phyloP scores from a whole-genome alignment of 2,329 filamentous ascomycete species.

The Aspergillus sp. region DNA sequence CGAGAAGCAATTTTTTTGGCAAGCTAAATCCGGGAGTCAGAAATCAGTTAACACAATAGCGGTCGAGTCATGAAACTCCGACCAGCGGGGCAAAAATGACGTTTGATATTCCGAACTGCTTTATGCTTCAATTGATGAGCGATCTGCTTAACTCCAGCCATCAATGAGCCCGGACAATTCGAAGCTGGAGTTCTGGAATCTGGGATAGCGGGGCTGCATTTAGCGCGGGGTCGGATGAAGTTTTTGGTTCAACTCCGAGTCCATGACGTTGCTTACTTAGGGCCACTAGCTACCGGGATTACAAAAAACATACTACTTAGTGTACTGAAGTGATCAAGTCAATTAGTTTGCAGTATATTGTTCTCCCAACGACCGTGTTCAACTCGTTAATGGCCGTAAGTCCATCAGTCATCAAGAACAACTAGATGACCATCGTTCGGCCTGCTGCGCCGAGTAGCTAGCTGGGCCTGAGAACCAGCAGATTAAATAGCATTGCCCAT shows the following conservation, averaged over 20 bases:
- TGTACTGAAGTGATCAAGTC: neutral
- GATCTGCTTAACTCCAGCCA: neutral
- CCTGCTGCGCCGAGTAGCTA: neutral
- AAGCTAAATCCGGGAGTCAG: neutral
- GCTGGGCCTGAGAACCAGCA: conserved; percentile 1
- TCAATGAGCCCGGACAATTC: neutral
- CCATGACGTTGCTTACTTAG: conserved; percentile 5
- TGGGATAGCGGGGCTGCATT: neutral
- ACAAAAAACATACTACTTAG: neutral
- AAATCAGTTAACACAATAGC: neutral
- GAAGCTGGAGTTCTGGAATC: neutral
- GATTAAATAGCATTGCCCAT: conserved; percentile 10
- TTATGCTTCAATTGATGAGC: too few relatives aligned
- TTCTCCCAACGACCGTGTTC: neutral
- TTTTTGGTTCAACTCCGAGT: conserved; percentile 1
- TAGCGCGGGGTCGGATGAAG: conserved; percentile 9
- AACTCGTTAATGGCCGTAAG: neutral
- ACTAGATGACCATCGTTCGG: neutral
- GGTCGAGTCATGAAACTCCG: neutral
- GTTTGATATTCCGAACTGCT: too few relatives aligned
- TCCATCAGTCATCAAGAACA: conserved; percentile 2
- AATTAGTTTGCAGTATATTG: neutral
- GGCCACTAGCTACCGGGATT: neutral
- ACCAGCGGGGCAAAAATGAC: neutral
- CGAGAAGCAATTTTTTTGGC: neutral